These are phyloP conservation scores for Penicillium sp. DNA, from an alignment of 2,329 filamentous ascomycete genomes.

Conservation along the genomic window DNA sequence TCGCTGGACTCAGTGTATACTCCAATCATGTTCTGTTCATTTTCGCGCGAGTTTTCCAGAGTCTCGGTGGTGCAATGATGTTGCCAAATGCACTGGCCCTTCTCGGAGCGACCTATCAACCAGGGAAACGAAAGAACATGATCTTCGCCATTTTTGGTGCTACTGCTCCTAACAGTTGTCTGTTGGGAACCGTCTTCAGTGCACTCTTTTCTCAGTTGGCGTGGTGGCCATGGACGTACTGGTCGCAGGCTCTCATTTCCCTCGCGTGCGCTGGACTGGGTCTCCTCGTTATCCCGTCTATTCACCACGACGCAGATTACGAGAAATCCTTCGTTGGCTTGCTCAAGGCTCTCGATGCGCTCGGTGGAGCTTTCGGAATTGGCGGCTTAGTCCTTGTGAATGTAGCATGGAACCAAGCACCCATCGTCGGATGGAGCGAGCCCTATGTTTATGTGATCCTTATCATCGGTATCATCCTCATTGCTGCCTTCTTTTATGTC, in stretches of 20 bases:
- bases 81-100: conserved; percentile 67
- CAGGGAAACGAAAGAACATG: conserved; percentile 61
- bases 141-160: conserved; percentile 58
- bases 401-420: conserved; percentile 68
- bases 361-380: conserved; percentile 52
- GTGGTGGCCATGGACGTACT: conserved; percentile 59
- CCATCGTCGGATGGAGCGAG: conserved; percentile 59
- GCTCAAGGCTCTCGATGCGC: conserved; percentile 38
- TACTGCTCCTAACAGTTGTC: conserved; percentile 49
- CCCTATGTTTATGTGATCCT: conserved; percentile 60
- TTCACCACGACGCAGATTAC: conserved; percentile 10
- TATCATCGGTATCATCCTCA: conserved; percentile 58
- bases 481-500: conserved; percentile 58
- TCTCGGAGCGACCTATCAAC: conserved; percentile 59
- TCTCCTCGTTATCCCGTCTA: conserved; percentile 31
- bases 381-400: conserved; percentile 63
- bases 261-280: conserved; percentile 43
- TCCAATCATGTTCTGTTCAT: conserved; percentile 53
- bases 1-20: conserved; percentile 40
- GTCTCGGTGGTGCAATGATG: conserved; percentile 60
- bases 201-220: conserved; percentile 43
- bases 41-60: conserved; percentile 58
- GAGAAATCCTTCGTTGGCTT: conserved; percentile 9
- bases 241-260: conserved; percentile 39
- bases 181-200: conserved; percentile 46